Evolutionary conservation across 1,284 basidiomycete genomes (phyloP).

Genomic region (Agaricales sp.): DNA sequence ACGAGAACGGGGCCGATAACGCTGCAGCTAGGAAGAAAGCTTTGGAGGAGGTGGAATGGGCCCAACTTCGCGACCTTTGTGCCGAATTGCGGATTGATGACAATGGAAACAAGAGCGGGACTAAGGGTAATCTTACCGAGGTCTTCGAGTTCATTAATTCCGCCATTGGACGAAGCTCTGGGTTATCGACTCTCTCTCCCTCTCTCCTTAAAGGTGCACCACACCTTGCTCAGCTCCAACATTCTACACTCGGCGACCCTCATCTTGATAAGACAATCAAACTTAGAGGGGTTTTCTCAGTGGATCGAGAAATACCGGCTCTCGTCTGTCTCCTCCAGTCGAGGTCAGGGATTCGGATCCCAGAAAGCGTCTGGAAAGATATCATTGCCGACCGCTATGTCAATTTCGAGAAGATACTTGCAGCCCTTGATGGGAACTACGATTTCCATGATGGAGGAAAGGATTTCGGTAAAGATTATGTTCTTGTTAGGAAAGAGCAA

Average conservation of each 20-base stretch:
- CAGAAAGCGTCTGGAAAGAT: constrained; percentile 10
- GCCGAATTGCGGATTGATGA: too few species aligned
- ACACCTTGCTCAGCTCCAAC: not conserved
- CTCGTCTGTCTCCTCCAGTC: constrained; percentile 6
- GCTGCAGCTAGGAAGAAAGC: too few species aligned
- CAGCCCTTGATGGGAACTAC: constrained; percentile 11
- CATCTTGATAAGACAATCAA: constrained; percentile 8
- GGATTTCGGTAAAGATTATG: constrained; percentile 14
- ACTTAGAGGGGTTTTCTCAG: constrained; percentile 4
- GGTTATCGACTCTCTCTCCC: too few species aligned
- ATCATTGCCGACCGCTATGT: constrained; percentile 13
- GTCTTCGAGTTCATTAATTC: too few species aligned
- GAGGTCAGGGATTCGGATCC: constrained; percentile 5
- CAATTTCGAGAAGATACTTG: constrained; percentile 16
- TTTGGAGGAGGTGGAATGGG: too few species aligned
- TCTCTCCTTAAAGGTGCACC: not conserved
- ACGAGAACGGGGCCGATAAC: too few species aligned
- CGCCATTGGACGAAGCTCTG: too few species aligned
- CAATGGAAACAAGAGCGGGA: too few species aligned
- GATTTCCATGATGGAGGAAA: constrained; percentile 15
- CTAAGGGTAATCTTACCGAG: too few species aligned
- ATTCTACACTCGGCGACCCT: not conserved
- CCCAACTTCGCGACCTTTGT: too few species aligned
- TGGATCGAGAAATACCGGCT: constrained; percentile 3
- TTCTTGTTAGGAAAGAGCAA: constrained; percentile 15